Evolutionary conservation across 2,329 filamentous ascomycete species (phyloP).

Genomic region (Scopulariopsis brevicaulis): DNA sequence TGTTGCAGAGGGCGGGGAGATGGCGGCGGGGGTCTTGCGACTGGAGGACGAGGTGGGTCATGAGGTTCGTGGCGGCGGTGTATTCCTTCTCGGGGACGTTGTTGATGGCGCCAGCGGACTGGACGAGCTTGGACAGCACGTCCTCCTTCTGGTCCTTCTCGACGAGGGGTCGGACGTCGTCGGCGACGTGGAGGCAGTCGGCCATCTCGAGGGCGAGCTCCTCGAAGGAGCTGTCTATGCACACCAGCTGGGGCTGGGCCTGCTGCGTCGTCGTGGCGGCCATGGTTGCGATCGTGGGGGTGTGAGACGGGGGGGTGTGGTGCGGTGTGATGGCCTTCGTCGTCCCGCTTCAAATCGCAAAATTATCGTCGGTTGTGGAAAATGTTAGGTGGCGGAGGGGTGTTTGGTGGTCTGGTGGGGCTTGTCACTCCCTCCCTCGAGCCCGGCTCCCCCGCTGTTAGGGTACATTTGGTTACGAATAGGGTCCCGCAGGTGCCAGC

Average conservation of each 20-base stretch:
- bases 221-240: constrained; percentile 85
- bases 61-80: constrained; percentile 89
- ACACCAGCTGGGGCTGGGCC: constrained; percentile 47
- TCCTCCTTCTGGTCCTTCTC: constrained; percentile 72
- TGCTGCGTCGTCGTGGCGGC: constrained; percentile 22
- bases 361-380: constrained; percentile 6
- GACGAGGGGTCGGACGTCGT: constrained; percentile 65
- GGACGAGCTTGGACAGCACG: constrained; percentile 79
- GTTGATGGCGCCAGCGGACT: constrained; percentile 67
- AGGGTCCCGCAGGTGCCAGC: not conserved
- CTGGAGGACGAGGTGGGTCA: constrained; percentile 85
- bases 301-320: constrained; percentile 4
- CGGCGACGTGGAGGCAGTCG: constrained; percentile 79
- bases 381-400: constrained; percentile 2
- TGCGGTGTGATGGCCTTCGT: not conserved
- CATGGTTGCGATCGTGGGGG: constrained; percentile 12
- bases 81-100: constrained; percentile 92
- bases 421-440: not conserved
- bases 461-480: not conserved
- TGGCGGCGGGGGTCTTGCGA: constrained; percentile 76
- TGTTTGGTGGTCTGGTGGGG: constrained; percentile 4
- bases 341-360: constrained; percentile 2
- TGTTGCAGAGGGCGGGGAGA: constrained; percentile 78
- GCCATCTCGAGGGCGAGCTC: constrained; percentile 92
- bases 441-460: not conserved